These are phyloP conservation scores for Viola pubescens DNA, from an alignment of 441 rosid species.

Conservation along the genomic window DNA sequence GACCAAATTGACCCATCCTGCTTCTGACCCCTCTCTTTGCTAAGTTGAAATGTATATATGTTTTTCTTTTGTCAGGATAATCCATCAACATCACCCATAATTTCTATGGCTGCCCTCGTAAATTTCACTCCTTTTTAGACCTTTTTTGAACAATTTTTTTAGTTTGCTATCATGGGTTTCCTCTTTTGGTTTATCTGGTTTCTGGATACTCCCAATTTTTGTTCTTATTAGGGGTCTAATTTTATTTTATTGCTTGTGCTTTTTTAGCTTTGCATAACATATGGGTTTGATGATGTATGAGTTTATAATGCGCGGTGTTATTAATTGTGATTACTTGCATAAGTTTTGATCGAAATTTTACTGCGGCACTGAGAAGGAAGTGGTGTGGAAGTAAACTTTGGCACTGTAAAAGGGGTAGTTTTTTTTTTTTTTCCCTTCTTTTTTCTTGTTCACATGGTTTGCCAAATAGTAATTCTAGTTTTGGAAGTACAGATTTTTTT, in stretches of 20 bases:
- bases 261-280: constrained; percentile 10
- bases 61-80: constrained; percentile 31
- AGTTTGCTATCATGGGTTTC: constrained; percentile 8
- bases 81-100: constrained; percentile 47
- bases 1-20: constrained; percentile 45
- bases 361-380: constrained; percentile 7
- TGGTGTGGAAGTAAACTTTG: constrained; percentile 17
- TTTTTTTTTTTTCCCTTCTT: not conserved
- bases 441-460: constrained; percentile 4
- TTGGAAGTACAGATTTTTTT: constrained; percentile 16
- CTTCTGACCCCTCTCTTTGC: constrained; percentile 18
- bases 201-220: constrained; percentile 27
- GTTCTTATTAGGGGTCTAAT: constrained; percentile 18
- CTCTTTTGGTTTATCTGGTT: constrained; percentile 19
- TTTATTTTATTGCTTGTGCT: constrained; percentile 3
- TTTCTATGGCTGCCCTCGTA: constrained; percentile 40
- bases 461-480: constrained; percentile 6
- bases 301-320: not conserved
- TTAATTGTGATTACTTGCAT: not conserved
- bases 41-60: constrained; percentile 3
- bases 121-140: constrained; percentile 10
- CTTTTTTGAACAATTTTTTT: constrained; percentile 9
- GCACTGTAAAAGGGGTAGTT: constrained; percentile 20
- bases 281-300: constrained; percentile 1
- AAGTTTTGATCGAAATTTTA: constrained; percentile 5